Evolutionary conservation across 1,284 basidiomycete species (phyloP), one percentile per base, ranked within the genome.

Genomic region (Exobasidium rhododendri): DNA sequence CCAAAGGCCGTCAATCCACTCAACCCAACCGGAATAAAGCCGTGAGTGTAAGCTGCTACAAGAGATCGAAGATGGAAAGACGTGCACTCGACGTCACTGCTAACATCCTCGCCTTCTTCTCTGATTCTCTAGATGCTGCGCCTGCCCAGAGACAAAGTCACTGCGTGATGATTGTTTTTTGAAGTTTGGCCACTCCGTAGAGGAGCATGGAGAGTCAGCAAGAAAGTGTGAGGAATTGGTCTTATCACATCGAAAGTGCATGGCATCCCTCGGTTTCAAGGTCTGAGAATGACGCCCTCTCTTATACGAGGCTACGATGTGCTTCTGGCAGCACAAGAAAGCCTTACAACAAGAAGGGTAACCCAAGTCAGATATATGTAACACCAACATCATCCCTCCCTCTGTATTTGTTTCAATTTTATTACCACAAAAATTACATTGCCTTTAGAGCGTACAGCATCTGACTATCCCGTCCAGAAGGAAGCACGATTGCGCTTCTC

Each of bases 91-190:
- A 28, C 53, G 26, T 30, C 22, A 43, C 30, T 30, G 26, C 30
- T 31, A 32, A 3, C 17, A 32, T 43, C 20, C 28, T 3, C 29
- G n/a, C 13, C 10, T 13, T 17, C 28, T 11, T 52, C 50, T 52
- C 24, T 52, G 4, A n/a, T 24, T 53, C 26, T 14, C 3, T 28
- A 58, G 57, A 57, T 97, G 94, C 78, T 97, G 94, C 75, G 94
- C 94, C 50, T 98, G 94, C 81, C 92, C 93, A 13, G 86, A 93
- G 72, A 96, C 93, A 0, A 98, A 98, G 81, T 86, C 88, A 5
- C 85, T 85, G 28, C 85, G 94, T 35, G 94, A 98, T 81, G 89
- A 93, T 71, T 98, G 94, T 82, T 97, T 96, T 84, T 83, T 97
- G 69, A 86, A 87, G 67, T 80, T 78, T 52, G 81, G 81, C 4